Evolutionary conservation across 2,329 filamentous ascomycete species (phyloP).

Genomic region (Diaporthe sp.): DNA sequence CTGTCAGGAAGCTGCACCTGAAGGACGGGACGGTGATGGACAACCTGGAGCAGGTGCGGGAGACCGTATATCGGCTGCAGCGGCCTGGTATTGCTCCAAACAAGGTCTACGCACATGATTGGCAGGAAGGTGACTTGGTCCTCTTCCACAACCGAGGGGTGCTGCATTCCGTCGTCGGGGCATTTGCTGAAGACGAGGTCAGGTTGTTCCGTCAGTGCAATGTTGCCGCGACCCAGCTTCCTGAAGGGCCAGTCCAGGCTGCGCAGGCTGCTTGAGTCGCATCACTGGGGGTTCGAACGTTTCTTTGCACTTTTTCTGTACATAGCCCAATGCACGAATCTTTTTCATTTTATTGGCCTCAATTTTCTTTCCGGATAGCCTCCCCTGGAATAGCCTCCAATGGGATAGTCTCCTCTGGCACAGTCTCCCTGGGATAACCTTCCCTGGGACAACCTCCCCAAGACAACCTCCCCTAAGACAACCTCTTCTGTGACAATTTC

Average conservation of each 20-base stretch:
- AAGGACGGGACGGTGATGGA: constrained; percentile 77
- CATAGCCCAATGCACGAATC: background rate
- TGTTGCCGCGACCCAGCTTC: constrained; percentile 74
- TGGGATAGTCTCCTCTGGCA: no score
- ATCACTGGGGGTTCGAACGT: no score
- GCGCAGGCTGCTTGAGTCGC: constrained; percentile 37
- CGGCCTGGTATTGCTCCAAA: constrained; percentile 78
- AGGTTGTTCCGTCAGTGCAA: constrained; percentile 85
- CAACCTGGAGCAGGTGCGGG: constrained; percentile 74
- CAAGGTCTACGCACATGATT: constrained; percentile 80
- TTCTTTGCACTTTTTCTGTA: background rate
- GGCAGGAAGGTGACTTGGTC: constrained; percentile 82
- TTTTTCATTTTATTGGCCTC: no score
- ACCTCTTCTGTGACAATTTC: no score
- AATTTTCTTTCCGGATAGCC: no score
- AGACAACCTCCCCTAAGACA: no score
- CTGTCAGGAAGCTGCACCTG: constrained; percentile 77
- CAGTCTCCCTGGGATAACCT: no score
- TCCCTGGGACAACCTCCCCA: no score
- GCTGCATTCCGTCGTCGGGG: constrained; percentile 81
- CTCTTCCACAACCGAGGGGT: constrained; percentile 85
- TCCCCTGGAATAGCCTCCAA: no score
- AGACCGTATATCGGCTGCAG: constrained; percentile 78
- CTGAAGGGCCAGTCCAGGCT: constrained; percentile 60
- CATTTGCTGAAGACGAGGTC: constrained; percentile 80